Evolutionary conservation across 2,329 filamentous ascomycete genomes (phyloP).

Genomic region (Neocucurbitaria cava): DNA sequence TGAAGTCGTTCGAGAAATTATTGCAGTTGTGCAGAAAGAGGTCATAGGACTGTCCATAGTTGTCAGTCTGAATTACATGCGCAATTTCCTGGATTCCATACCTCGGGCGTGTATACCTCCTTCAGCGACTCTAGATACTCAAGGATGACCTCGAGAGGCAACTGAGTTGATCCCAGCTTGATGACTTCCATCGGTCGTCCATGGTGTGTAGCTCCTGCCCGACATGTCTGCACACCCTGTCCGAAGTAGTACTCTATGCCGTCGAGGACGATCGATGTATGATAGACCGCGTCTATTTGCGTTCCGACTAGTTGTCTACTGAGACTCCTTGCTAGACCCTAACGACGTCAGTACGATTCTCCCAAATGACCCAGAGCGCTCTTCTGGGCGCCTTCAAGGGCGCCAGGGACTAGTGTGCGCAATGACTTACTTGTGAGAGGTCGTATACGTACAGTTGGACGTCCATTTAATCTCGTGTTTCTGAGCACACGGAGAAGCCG

Average conservation of each 20-base stretch:
- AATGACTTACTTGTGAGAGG: slow-evolving; percentile 51
- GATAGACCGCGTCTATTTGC: slow-evolving; percentile 90
- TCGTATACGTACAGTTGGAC: slow-evolving; percentile 61
- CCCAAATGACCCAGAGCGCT: not conserved
- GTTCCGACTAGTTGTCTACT: slow-evolving; percentile 67
- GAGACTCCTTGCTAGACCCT: slow-evolving; percentile 64
- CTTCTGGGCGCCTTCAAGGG: not conserved
- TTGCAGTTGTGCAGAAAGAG: slow-evolving; percentile 90
- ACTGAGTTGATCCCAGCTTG: slow-evolving; percentile 75
- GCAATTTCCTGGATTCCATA: slow-evolving; percentile 38
- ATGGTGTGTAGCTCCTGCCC: slow-evolving; percentile 84
- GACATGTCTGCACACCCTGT: slow-evolving; percentile 81
- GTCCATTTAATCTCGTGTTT: slow-evolving; percentile 48
- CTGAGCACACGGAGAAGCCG: not conserved
- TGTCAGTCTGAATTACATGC: not conserved
- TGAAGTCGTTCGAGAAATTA: slow-evolving; percentile 93
- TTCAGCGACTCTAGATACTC: slow-evolving; percentile 88
- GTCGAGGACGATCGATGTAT: slow-evolving; percentile 86
- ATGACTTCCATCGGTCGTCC: slow-evolving; percentile 81
- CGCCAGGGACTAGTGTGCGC: too few species aligned
- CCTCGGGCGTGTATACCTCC: slow-evolving; percentile 81
- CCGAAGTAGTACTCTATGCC: slow-evolving; percentile 93
- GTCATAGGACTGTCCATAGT: slow-evolving; percentile 32
- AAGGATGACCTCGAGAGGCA: slow-evolving; percentile 81
- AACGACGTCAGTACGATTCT: slow-evolving; percentile 1